Percentiles rank a stretch among this genome's conserved stretches.
These are phyloP conservation scores for Chrysopogon serrulatus DNA, from an alignment of 176 grass and related monocot species.

Conservation along the genomic window DNA sequence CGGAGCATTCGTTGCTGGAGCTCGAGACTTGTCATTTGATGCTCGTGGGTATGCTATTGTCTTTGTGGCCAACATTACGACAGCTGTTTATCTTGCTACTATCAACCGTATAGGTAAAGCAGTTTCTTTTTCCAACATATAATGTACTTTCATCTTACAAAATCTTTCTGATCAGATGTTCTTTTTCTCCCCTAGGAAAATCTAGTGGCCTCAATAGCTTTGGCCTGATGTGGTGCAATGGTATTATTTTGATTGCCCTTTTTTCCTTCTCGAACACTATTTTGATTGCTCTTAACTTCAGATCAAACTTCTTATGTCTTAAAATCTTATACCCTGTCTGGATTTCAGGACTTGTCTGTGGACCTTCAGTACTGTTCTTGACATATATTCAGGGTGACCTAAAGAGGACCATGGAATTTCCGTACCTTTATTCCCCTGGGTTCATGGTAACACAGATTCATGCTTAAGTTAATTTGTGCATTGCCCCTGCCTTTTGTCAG, in stretches of 20 bases:
- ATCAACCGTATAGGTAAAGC: slow-evolving; percentile 88
- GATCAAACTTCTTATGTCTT: neutral
- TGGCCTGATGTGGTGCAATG: slow-evolving; percentile 99
- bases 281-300: slow-evolving; percentile 10
- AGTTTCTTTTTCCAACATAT: slow-evolving; percentile 6
- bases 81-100: slow-evolving; percentile 98
- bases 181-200: slow-evolving; percentile 63
- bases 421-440: slow-evolving; percentile 73
- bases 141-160: neutral
- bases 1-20: slow-evolving; percentile 90
- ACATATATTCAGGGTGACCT: slow-evolving; percentile 85
- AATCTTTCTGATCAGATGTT: slow-evolving; percentile 15
- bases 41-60: slow-evolving; percentile 84
- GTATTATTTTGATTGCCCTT: slow-evolving; percentile 42
- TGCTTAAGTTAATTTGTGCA: slow-evolving; percentile 8
- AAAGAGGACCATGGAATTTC: slow-evolving; percentile 70
- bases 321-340: slow-evolving; percentile 21
- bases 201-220: slow-evolving; percentile 94
- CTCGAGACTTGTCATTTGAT: slow-evolving; percentile 93
- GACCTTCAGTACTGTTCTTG: slow-evolving; percentile 85
- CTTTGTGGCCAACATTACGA: slow-evolving; percentile 89
- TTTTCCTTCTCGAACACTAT: neutral
- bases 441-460: slow-evolving; percentile 59
- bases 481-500: neutral
- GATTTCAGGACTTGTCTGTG: slow-evolving; percentile 89